These are phyloP conservation scores for Funneliformis geosporum DNA, from an alignment of 192 early-diverging fungal species.

Conservation along the genomic window DNA sequence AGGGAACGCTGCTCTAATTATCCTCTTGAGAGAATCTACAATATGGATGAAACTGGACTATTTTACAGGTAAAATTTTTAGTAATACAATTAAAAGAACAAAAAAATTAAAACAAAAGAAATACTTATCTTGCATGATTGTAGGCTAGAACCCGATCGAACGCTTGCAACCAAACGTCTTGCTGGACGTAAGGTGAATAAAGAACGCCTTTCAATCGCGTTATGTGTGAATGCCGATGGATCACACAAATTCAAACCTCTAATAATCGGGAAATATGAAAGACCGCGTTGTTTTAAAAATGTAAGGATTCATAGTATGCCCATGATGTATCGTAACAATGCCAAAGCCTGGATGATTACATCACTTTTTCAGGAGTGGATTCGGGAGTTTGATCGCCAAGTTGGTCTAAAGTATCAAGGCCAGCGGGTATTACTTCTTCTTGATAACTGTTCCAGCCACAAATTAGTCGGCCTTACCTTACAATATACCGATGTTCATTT, in stretches of 20 bases:
- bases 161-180: neutral
- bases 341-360: no score
- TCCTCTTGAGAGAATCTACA: slow-evolving; percentile 30
- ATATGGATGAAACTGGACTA: slow-evolving; percentile 22
- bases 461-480: no score
- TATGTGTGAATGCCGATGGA: neutral
- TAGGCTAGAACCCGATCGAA: neutral
- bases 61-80: neutral
- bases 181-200: neutral
- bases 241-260: neutral
- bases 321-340: no score
- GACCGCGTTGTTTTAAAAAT: no score
- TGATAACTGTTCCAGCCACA: no score
- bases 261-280: neutral
- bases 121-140: neutral
- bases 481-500: no score
- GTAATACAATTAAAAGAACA: no score
- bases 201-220: neutral
- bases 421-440: no score
- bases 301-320: no score
- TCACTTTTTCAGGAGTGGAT: no score
- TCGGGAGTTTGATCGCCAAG: no score
- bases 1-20: neutral
- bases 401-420: no score
- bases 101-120: neutral